These are phyloP conservation scores for Monascus ruber DNA, from an alignment of 2,329 filamentous ascomycete species.

Conservation along the genomic window DNA sequence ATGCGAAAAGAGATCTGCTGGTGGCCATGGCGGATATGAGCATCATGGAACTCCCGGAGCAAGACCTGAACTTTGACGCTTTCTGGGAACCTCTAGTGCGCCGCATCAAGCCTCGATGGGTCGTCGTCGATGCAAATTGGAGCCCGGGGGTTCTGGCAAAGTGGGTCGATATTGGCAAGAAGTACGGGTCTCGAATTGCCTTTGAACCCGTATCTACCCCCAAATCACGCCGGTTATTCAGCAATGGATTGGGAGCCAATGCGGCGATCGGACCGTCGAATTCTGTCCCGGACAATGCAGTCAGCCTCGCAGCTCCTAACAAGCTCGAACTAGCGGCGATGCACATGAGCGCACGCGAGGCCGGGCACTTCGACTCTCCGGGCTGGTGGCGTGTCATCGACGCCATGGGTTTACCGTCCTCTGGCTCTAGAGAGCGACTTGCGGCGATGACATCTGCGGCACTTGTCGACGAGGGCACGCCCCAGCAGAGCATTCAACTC, in stretches of 20 bases:
- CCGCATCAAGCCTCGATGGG: constrained; percentile 54
- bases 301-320: constrained; percentile 75
- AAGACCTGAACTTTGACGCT: constrained; percentile 28
- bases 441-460: constrained; percentile 52
- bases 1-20: constrained; percentile 69
- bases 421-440: constrained; percentile 59
- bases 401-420: constrained; percentile 58
- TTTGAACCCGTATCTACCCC: constrained; percentile 83
- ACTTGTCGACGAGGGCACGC: constrained; percentile 69
- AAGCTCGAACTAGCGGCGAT: constrained; percentile 69
- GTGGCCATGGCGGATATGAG: constrained; percentile 93
- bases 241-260: constrained; percentile 8
- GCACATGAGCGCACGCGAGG: constrained; percentile 56
- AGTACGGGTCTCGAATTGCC: constrained; percentile 49
- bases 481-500: constrained; percentile 71
- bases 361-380: constrained; percentile 55
- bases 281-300: constrained; percentile 49
- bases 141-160: constrained; percentile 50
- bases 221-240: constrained; percentile 63
- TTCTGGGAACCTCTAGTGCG: constrained; percentile 54
- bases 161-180: constrained; percentile 55
- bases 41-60: constrained; percentile 50
- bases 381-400: constrained; percentile 76
- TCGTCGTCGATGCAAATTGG: constrained; percentile 87
- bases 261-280: constrained; percentile 21